These are phyloP conservation scores for Pleurotus sapidus DNA, from an alignment of 768 basidiomycete genomes.

Conservation along the genomic window DNA sequence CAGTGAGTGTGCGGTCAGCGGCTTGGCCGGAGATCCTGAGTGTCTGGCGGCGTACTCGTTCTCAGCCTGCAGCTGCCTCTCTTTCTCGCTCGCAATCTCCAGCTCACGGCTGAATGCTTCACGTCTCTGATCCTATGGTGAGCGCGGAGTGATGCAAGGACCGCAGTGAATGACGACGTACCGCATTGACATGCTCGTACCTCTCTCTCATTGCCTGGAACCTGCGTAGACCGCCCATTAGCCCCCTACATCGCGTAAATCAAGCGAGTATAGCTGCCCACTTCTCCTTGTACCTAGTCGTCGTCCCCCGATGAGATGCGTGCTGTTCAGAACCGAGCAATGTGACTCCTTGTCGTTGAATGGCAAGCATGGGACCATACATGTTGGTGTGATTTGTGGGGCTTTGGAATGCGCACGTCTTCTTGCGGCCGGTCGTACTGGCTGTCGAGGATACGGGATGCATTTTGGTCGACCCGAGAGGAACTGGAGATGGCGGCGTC, in stretches of 20 bases:
- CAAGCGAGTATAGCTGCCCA: conserved; percentile 3
- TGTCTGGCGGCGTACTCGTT: conserved; percentile 37
- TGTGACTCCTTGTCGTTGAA: neutral
- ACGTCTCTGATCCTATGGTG: conserved; percentile 25
- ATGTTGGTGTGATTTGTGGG: conserved; percentile 1
- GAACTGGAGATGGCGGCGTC: too few relatives aligned
- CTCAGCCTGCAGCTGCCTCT: conserved; percentile 45
- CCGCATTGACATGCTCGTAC: conserved; percentile 41
- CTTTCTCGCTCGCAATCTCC: conserved; percentile 34
- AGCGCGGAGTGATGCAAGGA: too few relatives aligned
- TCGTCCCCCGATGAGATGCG: conserved; percentile 1
- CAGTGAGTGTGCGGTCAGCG: neutral
- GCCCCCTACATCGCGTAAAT: neutral
- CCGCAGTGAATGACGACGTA: conserved; percentile 18
- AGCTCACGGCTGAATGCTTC: conserved; percentile 35
- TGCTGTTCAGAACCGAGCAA: neutral
- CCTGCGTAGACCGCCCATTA: conserved; percentile 22
- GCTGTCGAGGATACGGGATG: neutral
- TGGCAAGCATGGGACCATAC: neutral
- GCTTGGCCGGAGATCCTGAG: neutral
- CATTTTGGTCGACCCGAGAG: neutral
- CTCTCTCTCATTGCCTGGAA: conserved; percentile 43
- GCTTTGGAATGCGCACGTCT: neutral
- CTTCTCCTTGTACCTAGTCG: conserved; percentile 27
- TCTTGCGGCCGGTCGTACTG: neutral